A percentile compares a stretch with the other conserved stretches of the same genome.
Conservation (phyloP, 2,329 filamentous ascomycete species). For the Fusarium sp. region DNA sequence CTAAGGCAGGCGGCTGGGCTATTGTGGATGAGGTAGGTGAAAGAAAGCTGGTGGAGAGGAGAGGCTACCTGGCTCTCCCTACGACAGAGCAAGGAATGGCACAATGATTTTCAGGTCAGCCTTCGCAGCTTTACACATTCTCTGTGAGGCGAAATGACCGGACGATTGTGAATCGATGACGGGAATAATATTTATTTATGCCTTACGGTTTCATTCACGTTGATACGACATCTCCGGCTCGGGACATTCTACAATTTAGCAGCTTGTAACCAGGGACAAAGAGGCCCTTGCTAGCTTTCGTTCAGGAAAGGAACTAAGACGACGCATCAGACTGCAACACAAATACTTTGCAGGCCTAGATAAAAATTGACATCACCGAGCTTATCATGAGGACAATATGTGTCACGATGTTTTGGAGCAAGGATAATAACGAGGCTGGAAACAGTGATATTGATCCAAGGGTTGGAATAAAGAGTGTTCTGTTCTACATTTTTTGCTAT, state of each 20-base stretch:
- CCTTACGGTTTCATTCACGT: not conserved
- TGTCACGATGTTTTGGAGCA: not conserved
- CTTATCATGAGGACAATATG: not conserved
- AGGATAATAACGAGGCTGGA: constrained; percentile 26
- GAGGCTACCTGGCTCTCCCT: not conserved
- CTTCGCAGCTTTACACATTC: not conserved
- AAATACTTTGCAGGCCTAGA: not conserved
- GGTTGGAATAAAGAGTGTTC: not conserved
- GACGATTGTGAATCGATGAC: constrained; percentile 21
- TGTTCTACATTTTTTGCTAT: not conserved
- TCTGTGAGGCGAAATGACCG: constrained; percentile 6
- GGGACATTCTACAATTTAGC: not conserved
- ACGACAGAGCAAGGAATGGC: not conserved
- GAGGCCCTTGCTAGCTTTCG: not conserved
- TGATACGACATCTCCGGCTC: not conserved
- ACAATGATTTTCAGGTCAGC: not conserved
- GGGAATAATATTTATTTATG: constrained; percentile 3
- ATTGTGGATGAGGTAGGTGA: constrained; percentile 15
- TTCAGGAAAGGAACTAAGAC: not conserved
- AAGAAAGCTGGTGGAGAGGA: not conserved
- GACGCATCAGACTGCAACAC: not conserved
- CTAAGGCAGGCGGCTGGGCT: not conserved
- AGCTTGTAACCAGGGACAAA: not conserved
- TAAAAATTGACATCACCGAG: not conserved
- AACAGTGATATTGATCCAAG: constrained; percentile 2